Evolutionary conservation across 176 grass and related monocot genomes (phyloP).

Genomic region (Elymus sibiricus): DNA sequence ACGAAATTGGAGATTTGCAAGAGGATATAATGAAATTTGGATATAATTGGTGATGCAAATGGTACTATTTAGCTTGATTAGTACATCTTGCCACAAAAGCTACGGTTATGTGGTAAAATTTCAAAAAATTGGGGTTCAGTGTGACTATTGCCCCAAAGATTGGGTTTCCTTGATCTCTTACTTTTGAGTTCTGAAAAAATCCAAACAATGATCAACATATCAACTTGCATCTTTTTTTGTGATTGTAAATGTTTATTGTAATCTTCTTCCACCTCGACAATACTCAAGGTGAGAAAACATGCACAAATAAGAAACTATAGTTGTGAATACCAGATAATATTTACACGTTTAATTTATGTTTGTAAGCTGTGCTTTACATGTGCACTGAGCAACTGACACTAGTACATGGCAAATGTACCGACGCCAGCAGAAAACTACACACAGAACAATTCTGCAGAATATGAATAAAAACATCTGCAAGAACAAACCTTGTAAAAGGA

Average conservation of each 20-base stretch:
- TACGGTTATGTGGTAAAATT: not conserved
- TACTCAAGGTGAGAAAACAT: not conserved
- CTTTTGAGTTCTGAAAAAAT: not conserved
- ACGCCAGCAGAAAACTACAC: not conserved
- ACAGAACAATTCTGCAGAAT: not conserved
- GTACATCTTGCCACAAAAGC: not conserved
- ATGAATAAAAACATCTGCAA: not conserved
- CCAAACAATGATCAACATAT: not conserved
- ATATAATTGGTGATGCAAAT: not conserved
- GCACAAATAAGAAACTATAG: not conserved
- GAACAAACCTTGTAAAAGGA: constrained; percentile 82
- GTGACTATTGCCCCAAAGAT: not conserved
- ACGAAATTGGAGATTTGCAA: not conserved
- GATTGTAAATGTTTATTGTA: not conserved
- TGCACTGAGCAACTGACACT: not conserved
- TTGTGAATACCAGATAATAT: not conserved
- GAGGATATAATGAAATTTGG: not conserved
- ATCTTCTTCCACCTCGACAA: not conserved
- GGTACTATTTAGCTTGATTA: not conserved
- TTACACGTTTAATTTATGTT: not conserved
- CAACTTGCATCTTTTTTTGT: not conserved
- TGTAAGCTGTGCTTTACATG: not conserved
- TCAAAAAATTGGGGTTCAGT: not conserved
- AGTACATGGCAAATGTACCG: not conserved
- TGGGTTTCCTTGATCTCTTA: not conserved